Conservation (phyloP, 1,284 basidiomycete genomes). For the Austroboletus niveus region DNA sequence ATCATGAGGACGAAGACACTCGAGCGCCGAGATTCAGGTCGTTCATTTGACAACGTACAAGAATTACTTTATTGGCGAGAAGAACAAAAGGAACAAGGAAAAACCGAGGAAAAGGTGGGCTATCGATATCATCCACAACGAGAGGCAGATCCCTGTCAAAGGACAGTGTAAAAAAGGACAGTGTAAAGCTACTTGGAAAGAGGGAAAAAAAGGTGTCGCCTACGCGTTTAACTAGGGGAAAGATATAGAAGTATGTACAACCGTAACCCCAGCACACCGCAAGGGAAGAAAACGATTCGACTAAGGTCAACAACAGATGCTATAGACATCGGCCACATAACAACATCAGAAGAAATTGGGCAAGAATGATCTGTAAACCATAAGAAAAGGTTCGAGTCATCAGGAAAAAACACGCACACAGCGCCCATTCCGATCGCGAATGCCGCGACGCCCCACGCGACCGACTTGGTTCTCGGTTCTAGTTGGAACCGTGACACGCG, state of each 20-base stretch:
- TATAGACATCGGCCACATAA: slow-evolving; percentile 9
- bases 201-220: slow-evolving; percentile 16
- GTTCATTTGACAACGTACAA: slow-evolving; percentile 15
- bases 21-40: neutral
- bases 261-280: slow-evolving; percentile 18
- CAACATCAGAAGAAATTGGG: slow-evolving; percentile 44
- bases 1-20: too few species aligned
- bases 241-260: slow-evolving; percentile 19
- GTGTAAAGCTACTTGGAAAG: too few species aligned
- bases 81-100: neutral
- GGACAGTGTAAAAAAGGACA: neutral
- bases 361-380: slow-evolving; percentile 32
- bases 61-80: slow-evolving; percentile 11
- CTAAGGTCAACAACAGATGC: slow-evolving; percentile 2
- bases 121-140: neutral
- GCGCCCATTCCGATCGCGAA: slow-evolving; percentile 73
- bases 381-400: neutral
- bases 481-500: slow-evolving; percentile 51
- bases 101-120: neutral
- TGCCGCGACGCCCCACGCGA: slow-evolving; percentile 72
- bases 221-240: neutral
- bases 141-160: slow-evolving; percentile 5
- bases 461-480: slow-evolving; percentile 62
- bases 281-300: neutral
- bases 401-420: slow-evolving; percentile 47